Evolutionary conservation across 2,329 filamentous ascomycete species (phyloP), one percentile per base, ranked within the genome.

Genomic region (Clathrospora elynae): DNA sequence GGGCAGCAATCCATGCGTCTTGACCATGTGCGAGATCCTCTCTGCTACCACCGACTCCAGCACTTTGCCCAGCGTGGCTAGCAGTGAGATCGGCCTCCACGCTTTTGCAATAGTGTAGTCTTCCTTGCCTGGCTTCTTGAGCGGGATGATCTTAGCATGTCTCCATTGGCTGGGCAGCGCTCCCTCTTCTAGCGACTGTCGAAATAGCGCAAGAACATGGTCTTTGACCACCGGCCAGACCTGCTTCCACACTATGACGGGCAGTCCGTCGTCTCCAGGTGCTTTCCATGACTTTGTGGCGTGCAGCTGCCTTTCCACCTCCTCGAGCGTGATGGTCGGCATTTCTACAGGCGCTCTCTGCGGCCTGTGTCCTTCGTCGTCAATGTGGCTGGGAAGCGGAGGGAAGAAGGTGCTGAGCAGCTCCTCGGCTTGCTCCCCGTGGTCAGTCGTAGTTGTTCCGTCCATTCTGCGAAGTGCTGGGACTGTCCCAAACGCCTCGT

Each of bases 31-130:
- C 25, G 55, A 46, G 34, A 64, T 64, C 52, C 57, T 57, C 42
- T 59, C 55, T 14, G 51, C 46, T 38, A 55, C 54, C 43, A 62
- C 52, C 14, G 51, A 48, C 37, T 50, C 38, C 9, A 61, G 49
- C 28, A 55, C 50, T 35, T 56, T 55, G 37, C 51, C 57, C 42
- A 49, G 42, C 39, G 46, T 49, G 9, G 54, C 54, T 17, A 59
- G 46, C 26, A 73, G 54, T n/a, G 54, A 62, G 49, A 63, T 63
- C 7, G 59, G 63, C 34, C 61, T 43, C 42, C 57, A 64, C 11
- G 49, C 47, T 41, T 58, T 44, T 23, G 41, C 35, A 17, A 39
- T 16, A 2, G 41, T 44, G 41, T 44, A 44, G 34, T 44, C 33
- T 33, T 42, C 40, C 33, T 42, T 42, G 32, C 34, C 24, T 34